Percentiles rank a stretch among this genome's conserved stretches.
phyloP scores from a whole-genome alignment of 2,329 filamentous ascomycete species.

The Botrytis pseudocinerea region DNA sequence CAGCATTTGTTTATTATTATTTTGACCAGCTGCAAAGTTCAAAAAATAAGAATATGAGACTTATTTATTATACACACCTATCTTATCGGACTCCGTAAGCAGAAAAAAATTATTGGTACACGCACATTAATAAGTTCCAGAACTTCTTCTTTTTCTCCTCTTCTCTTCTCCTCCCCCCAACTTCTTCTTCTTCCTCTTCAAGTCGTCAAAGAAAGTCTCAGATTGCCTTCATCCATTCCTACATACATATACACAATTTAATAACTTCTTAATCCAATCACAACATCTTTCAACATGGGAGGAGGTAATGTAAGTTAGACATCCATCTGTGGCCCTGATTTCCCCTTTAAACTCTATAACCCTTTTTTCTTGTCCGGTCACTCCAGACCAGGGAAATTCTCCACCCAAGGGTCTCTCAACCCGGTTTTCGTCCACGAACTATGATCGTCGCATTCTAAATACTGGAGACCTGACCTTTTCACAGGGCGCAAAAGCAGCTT shows the following conservation, averaged over 20 bases:
- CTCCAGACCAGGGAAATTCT: background rate
- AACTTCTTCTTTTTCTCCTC: background rate
- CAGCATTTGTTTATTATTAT: background rate
- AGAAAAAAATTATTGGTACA: slow-evolving; percentile 4
- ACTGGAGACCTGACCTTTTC: slow-evolving; percentile 13
- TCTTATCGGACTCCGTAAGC: background rate
- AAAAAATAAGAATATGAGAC: background rate
- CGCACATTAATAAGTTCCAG: slow-evolving; percentile 10
- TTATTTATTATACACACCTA: too few species aligned
- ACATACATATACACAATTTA: slow-evolving; percentile 1
- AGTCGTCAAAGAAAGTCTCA: background rate
- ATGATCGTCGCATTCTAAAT: slow-evolving; percentile 11
- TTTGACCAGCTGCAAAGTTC: background rate
- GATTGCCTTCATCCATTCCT: background rate
- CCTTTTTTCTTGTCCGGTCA: background rate
- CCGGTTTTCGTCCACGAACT: slow-evolving; percentile 4
- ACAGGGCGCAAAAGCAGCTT: slow-evolving; percentile 65
- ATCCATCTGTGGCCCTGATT: background rate
- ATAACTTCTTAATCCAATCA: slow-evolving; percentile 10
- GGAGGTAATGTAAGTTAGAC: slow-evolving; percentile 27
- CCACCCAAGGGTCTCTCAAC: slow-evolving; percentile 10
- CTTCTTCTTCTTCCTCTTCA: background rate
- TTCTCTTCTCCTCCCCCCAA: background rate
- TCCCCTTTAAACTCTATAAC: background rate
- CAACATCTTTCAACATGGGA: slow-evolving; percentile 24